Evolutionary conservation across 2,329 filamentous ascomycete species (phyloP), one percentile per base, ranked within the genome.

Genomic region (Cucurbitaria berberidis): DNA sequence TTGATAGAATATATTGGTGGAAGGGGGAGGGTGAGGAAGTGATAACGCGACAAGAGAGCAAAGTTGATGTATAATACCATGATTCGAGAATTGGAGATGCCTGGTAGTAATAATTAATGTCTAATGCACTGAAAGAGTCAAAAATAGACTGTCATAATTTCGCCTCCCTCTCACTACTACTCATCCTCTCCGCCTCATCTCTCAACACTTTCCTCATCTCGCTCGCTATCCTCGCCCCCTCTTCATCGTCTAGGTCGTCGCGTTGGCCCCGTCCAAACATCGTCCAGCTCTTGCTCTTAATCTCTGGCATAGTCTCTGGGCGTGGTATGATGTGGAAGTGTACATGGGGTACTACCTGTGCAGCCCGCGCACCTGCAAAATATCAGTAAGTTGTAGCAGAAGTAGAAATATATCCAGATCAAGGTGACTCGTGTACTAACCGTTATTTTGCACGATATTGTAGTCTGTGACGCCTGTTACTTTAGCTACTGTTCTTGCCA

Each of bases 401-500:
- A 21, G 1, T 8, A 21, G 36, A 15, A 6, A 30, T 11, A 45
- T n/a, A n/a, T n/a, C n/a, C n/a, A 19, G 18, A n/a, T 9, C 21
- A 10, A 4, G 21, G 13, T 6, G 18, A 22, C 35, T 4, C n/a
- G 16, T 11, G 32, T 32, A 45, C 73, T 39, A 64, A 84, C 84
- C 91, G 66, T 97, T 98, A 73, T 98, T 98, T 79, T 98, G 93
- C 49, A 98, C 91, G 26, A 98, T 86, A 75, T 99, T 99, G 89
- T 93, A 98, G 77, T 97, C 93, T 45, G 81, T 81, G 1, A 91
- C 84, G 9, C 87, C 89, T 2, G 88, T 90, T 0, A 86, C 85
- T 45, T 80, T 81, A 27, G 86, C 83, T 32, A 96, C 81, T 0
- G 90, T 89, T 18, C 84, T 80, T 16, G 89, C 90, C 2, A 97